These are phyloP conservation scores for Zymoseptoria pseudotritici DNA, from an alignment of 2,329 filamentous ascomycete genomes.

Conservation along the genomic window DNA sequence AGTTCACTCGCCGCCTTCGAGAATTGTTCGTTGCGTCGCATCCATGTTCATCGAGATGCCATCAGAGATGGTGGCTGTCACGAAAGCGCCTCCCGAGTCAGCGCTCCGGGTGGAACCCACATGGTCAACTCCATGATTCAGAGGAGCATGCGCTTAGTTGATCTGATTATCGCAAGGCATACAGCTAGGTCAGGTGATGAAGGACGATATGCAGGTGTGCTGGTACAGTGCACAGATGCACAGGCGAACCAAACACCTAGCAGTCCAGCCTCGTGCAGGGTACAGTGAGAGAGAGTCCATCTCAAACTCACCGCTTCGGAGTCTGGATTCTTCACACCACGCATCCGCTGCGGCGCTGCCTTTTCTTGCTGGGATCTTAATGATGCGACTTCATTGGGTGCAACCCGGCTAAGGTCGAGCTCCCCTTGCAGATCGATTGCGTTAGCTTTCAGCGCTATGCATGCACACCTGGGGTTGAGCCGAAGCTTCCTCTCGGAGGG, in stretches of 20 bases:
- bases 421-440: neutral
- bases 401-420: neutral
- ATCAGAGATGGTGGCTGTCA: neutral
- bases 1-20: neutral
- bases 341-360: neutral
- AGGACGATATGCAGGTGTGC: neutral
- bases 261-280: neutral
- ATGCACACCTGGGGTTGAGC: constrained; percentile 17
- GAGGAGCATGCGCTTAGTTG: neutral
- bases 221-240: neutral
- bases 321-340: neutral
- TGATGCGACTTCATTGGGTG: neutral
- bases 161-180: neutral
- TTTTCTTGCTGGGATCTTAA: neutral
- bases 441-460: constrained; percentile 1
- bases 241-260: neutral
- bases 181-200: neutral
- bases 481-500: constrained; percentile 11
- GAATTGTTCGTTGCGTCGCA: neutral
- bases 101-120: neutral
- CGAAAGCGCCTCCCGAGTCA: neutral
- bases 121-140: neutral
- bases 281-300: neutral
- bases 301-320: neutral
- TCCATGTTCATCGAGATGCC: neutral